Evolutionary conservation across 352 stramenopile species (phyloP).

Genomic region (Phytophthora pinifolia): DNA sequence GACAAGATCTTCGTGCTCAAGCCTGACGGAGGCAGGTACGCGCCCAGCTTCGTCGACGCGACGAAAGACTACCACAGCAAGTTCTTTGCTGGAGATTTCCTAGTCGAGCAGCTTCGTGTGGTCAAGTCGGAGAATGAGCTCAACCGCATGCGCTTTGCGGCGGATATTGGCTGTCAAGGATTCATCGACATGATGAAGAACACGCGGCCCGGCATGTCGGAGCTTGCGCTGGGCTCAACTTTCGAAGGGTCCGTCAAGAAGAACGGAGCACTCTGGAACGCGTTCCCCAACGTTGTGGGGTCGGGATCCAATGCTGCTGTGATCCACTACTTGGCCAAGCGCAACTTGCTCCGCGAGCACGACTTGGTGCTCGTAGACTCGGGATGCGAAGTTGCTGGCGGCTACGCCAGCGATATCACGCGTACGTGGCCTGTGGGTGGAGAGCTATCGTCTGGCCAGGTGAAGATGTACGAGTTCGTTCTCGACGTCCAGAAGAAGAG

Average conservation of each 20-base stretch:
- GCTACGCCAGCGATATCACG: conserved; percentile 84
- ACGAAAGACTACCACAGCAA: conserved; percentile 64
- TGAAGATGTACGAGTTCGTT: conserved; percentile 72
- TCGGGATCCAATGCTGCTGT: conserved; percentile 76
- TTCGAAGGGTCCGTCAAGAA: conserved; percentile 76
- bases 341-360: conserved; percentile 47
- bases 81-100: conserved; percentile 70
- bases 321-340: conserved; percentile 84
- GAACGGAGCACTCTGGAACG: conserved; percentile 76
- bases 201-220: conserved; percentile 61
- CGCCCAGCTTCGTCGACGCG: conserved; percentile 55
- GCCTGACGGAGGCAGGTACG: conserved; percentile 57
- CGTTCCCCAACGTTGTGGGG: conserved; percentile 84
- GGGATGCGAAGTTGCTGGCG: conserved; percentile 75
- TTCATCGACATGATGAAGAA: conserved; percentile 82
- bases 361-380: conserved; percentile 88
- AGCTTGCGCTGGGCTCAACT: conserved; percentile 66
- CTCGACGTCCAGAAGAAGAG: conserved; percentile 80
- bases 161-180: conserved; percentile 59
- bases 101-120: conserved; percentile 74
- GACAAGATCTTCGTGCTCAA: conserved; percentile 73
- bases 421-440: conserved; percentile 71
- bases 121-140: conserved; percentile 77
- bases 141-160: conserved; percentile 72
- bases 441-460: conserved; percentile 48